Base-by-base conservation (phyloP, 768 basidiomycete genomes). In the Mycena olivaceomarginata region DNA sequence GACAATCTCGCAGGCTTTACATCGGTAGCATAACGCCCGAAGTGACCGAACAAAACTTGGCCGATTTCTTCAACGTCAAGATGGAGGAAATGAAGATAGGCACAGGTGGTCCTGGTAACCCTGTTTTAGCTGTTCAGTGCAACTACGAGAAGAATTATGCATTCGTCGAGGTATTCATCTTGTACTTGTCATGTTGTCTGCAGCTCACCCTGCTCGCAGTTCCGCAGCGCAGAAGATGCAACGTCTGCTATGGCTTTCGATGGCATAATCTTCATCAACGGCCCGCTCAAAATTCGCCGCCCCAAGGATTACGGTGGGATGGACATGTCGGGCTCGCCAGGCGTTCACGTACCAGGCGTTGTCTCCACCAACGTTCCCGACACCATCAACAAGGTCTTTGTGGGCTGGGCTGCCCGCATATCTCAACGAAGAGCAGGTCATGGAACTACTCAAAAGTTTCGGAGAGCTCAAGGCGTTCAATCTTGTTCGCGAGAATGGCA, bases 111-210 rank as follows among this genome's bases (percentile, higher is more conserved):
- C 92, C 95, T 31, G 97, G 96, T 25, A 97, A 97, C 78, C 96
- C 98, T 12, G 97, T 99, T 43, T 90, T 98, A 43, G 95, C 95
- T 22, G 97, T 98, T 7, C 97, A 98, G 82, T 95, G 98, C 88
- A 99, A 99, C 83, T 97, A 97, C 82, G 98, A 99, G 86, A 99
- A 99, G 90, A 97, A 97, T 81, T 99, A 99, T 83, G 98, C 98
- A 1, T 99, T 99, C 84, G 95, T 99, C 68, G 98, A 99, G 90
- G 98, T 98, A 83, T 48, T 48, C 43, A 9, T 72, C 39, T 64
- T 62, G 64, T 40, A 31, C 51, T 1, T 9, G 43, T 45, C 18
- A n/a, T 72, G 53, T 56, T 46, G 20, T 40, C 72, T 53, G 79
- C 70, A 37, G 78, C 73, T 77, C 41, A 37, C 64, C 67, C 31